phyloP scores from a whole-genome alignment of 2,329 filamentous ascomycete species.

The Penicillium sp. region DNA sequence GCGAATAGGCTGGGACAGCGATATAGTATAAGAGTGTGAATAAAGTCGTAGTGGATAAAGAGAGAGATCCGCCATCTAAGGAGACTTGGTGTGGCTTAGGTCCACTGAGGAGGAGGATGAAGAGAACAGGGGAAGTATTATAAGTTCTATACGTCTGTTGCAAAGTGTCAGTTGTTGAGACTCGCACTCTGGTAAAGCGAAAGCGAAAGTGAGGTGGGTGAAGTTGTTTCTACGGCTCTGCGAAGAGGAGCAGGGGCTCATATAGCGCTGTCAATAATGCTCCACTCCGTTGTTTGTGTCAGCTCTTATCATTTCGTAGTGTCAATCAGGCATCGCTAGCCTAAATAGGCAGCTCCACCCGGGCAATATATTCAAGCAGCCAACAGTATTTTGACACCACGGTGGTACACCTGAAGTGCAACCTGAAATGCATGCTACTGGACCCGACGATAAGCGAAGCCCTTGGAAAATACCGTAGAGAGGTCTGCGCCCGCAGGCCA shows the following conservation, averaged over 20 bases:
- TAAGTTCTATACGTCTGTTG: conserved; percentile 9
- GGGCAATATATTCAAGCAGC: conserved; percentile 1
- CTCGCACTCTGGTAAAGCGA: too few relatives aligned
- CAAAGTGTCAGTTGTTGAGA: conserved; percentile 7
- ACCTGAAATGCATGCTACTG: background rate
- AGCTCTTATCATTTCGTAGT: conserved; percentile 16
- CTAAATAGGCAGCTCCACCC: conserved; percentile 29
- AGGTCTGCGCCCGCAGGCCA: too few relatives aligned
- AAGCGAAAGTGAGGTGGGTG: conserved; percentile 7
- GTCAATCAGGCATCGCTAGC: conserved; percentile 16
- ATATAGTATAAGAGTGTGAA: conserved; percentile 39
- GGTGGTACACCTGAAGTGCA: background rate
- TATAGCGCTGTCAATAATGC: conserved; percentile 18
- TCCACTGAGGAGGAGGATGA: conserved; percentile 16
- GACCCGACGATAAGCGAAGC: conserved; percentile 1
- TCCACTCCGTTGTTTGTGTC: conserved; percentile 11
- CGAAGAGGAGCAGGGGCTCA: conserved; percentile 15
- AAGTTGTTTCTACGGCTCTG: background rate
- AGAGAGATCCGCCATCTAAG: conserved; percentile 40
- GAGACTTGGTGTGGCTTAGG: conserved; percentile 20
- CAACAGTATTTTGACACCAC: background rate
- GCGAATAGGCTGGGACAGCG: conserved; percentile 36
- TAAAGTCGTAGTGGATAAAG: conserved; percentile 35
- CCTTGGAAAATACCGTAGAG: background rate
- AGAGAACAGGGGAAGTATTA: background rate